A percentile compares a stretch with the other conserved stretches of the same genome.
These are phyloP conservation scores for Diaporthe ampelina DNA, from an alignment of 2,329 filamentous ascomycete genomes.

Conservation along the genomic window DNA sequence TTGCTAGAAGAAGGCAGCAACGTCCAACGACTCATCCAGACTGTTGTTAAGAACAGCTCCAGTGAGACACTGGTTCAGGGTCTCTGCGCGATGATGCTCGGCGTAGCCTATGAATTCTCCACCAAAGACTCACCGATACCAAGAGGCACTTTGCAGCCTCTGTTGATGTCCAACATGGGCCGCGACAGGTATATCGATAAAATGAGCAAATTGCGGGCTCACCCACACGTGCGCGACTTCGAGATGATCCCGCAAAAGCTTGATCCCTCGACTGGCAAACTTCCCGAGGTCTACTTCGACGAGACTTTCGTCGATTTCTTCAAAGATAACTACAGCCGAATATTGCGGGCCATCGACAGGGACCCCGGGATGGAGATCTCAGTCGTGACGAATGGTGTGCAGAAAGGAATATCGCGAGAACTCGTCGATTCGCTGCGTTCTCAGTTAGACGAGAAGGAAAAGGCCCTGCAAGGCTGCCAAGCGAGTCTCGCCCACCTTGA, in stretches of 20 bases:
- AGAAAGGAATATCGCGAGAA: conserved; percentile 94
- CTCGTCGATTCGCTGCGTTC: conserved; percentile 87
- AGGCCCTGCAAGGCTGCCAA: conserved; percentile 62
- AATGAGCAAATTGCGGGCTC: conserved; percentile 81
- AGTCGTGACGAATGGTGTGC: conserved; percentile 81
- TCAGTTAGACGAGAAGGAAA: conserved; percentile 81
- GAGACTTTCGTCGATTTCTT: conserved; percentile 91
- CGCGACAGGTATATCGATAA: conserved; percentile 90
- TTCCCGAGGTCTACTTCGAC: conserved; percentile 90
- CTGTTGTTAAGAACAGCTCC: conserved; percentile 72
- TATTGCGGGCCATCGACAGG: conserved; percentile 88
- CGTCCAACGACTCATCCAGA: conserved; percentile 86
- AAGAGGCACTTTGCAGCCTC: conserved; percentile 82
- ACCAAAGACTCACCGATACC: conserved; percentile 96
- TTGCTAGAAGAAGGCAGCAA: conserved; percentile 93
- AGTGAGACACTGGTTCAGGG: conserved; percentile 81
- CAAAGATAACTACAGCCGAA: conserved; percentile 93
- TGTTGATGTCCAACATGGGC: conserved; percentile 82
- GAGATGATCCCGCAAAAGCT: conserved; percentile 85
- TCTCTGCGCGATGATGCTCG: conserved; percentile 85
- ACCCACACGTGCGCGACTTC: conserved; percentile 87
- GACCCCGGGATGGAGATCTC: conserved; percentile 91
- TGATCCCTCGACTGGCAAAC: conserved; percentile 62
- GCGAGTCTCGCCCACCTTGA: conserved; percentile 62
- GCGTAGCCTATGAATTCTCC: conserved; percentile 95